These are phyloP conservation scores for Leishmania gerbilli DNA, from an alignment of 208 protist species.

Conservation along the genomic window DNA sequence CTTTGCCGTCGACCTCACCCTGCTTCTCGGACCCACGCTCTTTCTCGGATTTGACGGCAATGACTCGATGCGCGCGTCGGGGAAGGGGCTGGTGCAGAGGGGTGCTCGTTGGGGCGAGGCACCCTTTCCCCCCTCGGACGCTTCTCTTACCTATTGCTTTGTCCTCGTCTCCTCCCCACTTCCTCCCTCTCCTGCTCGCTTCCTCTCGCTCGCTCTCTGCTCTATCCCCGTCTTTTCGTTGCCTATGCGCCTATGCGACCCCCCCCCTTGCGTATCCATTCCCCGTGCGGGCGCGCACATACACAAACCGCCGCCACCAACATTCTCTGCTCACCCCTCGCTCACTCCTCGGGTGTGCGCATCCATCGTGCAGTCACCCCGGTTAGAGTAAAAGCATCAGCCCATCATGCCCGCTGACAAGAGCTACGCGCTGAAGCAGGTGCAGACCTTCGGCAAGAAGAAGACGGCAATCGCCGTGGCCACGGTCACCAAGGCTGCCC, in stretches of 20 bases:
- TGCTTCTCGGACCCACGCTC: neutral
- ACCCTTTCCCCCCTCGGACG: no score
- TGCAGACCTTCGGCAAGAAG: constrained; percentile 96
- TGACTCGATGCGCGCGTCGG: no score
- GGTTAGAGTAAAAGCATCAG: constrained; percentile 13
- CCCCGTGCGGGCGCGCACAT: neutral
- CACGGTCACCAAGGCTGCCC: constrained; percentile 94
- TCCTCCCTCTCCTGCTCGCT: no score
- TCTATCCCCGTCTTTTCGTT: neutral
- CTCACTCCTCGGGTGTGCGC: neutral
- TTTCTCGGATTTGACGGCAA: no score
- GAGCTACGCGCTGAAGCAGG: constrained; percentile 85
- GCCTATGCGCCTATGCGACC: neutral
- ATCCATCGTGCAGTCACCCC: neutral
- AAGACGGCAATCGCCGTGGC: constrained; percentile 99
- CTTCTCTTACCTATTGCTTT: neutral
- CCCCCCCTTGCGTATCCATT: neutral
- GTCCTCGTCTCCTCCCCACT: neutral
- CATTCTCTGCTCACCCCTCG: neutral
- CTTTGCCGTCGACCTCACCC: neutral
- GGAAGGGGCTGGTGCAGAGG: no score
- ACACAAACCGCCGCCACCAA: neutral
- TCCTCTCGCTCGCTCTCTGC: neutral
- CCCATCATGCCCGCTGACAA: constrained; percentile 73
- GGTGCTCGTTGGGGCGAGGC: no score